Conservation (phyloP, 2,329 filamentous ascomycete genomes). For the Monosporascus cannonballus region DNA sequence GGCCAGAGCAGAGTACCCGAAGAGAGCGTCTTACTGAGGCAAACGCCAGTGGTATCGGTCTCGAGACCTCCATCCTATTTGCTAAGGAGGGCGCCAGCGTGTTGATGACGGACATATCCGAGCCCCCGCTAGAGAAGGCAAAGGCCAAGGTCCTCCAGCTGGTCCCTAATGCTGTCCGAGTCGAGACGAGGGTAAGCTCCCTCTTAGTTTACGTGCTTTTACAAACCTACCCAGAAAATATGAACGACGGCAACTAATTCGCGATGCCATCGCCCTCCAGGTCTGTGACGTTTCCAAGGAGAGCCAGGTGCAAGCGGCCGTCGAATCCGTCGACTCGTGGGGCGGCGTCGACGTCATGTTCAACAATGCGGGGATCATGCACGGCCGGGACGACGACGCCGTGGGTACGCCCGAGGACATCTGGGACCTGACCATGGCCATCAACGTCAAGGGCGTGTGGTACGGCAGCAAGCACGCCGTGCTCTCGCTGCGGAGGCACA, state of each 20-base stretch:
- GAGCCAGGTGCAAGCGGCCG: slow-evolving; percentile 64
- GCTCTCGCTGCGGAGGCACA: slow-evolving; percentile 69
- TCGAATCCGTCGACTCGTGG: slow-evolving; percentile 73
- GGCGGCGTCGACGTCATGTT: slow-evolving; percentile 89
- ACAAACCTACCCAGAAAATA: not conserved
- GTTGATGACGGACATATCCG: slow-evolving; percentile 80
- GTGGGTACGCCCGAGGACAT: slow-evolving; percentile 81
- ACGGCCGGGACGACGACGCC: slow-evolving; percentile 73
- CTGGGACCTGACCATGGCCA: slow-evolving; percentile 89
- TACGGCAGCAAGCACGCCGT: slow-evolving; percentile 91
- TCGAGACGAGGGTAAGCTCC: slow-evolving; percentile 51
- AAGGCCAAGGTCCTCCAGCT: slow-evolving; percentile 68
- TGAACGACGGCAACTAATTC: slow-evolving; percentile 8
- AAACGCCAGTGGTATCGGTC: slow-evolving; percentile 72
- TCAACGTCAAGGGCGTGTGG: slow-evolving; percentile 99
- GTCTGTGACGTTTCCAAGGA: slow-evolving; percentile 83
- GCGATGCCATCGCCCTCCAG: slow-evolving; percentile 18
- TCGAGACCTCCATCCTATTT: slow-evolving; percentile 88
- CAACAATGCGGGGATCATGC: slow-evolving; percentile 98
- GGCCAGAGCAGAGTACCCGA: not conserved
- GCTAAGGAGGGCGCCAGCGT: slow-evolving; percentile 81
- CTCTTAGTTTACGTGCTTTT: not conserved
- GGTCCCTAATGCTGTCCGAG: slow-evolving; percentile 51
- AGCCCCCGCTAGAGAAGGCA: slow-evolving; percentile 70
- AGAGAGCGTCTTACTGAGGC: slow-evolving; percentile 5